Evolutionary conservation across 495 filamentous ascomycete species (phyloP), one percentile per base, ranked within the genome.

Genomic region (Xylaria sp.): DNA sequence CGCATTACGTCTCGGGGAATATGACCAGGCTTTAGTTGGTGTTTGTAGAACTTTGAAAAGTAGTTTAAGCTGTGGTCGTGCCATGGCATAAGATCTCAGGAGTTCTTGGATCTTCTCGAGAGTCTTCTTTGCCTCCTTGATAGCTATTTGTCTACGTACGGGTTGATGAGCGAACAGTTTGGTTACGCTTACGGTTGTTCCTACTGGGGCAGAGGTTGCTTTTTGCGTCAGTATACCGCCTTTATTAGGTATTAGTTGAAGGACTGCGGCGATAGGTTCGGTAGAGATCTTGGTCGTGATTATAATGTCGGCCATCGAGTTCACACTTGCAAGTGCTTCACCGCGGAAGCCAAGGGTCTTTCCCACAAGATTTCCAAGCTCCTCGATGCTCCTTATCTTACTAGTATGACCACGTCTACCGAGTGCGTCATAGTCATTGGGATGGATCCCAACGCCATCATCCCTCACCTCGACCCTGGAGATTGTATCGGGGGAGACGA

Each of bases 391-490:
- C 26, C 83, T 85, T 73, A 98, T 90, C 79, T 99, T 99, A 85
- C 94, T 97, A 0, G 96, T 98, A 74, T 89, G 91, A 50, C 92
- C 86, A 37, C 88, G 88, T 71, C 85, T 88, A 69, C 92, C 93
- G 5, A 97, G 84, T 50, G 87, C 68, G 12, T 87, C 82, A 63
- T 91, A 89, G 77, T 98, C 94, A 6, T 87, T 88, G 2, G 86
- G 82, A 12, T 86, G 77, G 70, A 99, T 97, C 0, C 96, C 96
- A 71, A 89, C 80, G 29, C 96, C 96, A 81, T 97, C 97, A 79
- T 99, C 96, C 69, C 92, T 91, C 67, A 98, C 90, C 72, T 95
- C 92, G 58, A 99, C 90, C n/a, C 88, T 83, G 77, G 95, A 92
- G 15, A 98, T 77, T 0, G 91, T 89, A 72, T 98, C 94, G 31